Evolutionary conservation across 2,329 filamentous ascomycete species (phyloP), one percentile per base, ranked within the genome.

Genomic region (Paraconiothyrium brasiliense): DNA sequence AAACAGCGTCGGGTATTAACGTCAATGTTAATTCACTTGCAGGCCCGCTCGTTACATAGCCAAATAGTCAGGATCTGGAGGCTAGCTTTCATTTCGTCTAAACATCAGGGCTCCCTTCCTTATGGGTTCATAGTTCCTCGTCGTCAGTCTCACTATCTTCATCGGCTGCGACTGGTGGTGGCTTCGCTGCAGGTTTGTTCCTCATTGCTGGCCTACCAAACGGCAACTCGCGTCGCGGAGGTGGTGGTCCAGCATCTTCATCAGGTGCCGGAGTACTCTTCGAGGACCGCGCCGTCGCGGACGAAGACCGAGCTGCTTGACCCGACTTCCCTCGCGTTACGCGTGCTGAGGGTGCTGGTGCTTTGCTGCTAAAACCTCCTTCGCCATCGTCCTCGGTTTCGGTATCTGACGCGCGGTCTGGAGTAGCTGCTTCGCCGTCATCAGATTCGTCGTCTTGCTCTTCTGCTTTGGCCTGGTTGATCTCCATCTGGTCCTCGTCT

Each of bases 91-190:
- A 41, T 16, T n/a, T 41, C 39, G 14, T n/a, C 5, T 5, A 5
- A 9, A 20, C 5, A 20, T 41, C 16, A 9, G n/a, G 39, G 3
- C n/a, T n/a, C 6, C 39, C 16, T 8, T 16, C 16, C 9, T n/a
- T 2, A 20, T 9, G 10, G 14, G 7, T 11, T 68, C 56, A 78
- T 8, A 78, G 46, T 58, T 79, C 77, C 13, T 79, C 77, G n/a
- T 79, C 77, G 3, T 77, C 76, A 7, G 76, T 78, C 49, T 76
- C 76, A 34, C 76, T 74, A 48, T 76, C 76, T 3, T 71, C 71
- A 22, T 71, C 66, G 30, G 58, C 63, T 22, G 50, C 52, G 13
- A 59, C 47, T 32, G 67, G 60, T 51, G 59, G 63, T 43, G 63
- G 55, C 52, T 67, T 64, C 22, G 54, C 51, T 13, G 55, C 50